Base-by-base conservation (phyloP, 2,329 filamentous ascomycete genomes). In the Simplicillium aogashimaense region DNA sequence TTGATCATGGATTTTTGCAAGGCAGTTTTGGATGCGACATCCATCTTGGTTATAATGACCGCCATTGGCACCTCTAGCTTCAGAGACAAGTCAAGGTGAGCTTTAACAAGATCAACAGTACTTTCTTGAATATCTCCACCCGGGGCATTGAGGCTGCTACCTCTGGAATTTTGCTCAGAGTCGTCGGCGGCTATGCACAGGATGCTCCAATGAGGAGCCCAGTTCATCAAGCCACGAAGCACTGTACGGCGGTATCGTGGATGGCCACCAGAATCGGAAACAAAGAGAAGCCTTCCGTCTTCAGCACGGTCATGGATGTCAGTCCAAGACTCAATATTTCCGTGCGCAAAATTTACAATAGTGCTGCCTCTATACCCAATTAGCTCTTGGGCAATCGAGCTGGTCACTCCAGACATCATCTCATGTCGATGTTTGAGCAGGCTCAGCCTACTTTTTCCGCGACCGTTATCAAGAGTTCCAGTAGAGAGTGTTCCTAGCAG, bases 391-490 rank as follows among this genome's bases (percentile, higher is more conserved):
- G 92, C 86, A 35, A 98, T 83, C 6, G 90, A 97, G 55, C 88
- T 95, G 2, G 92, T 98, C 46, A 95, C 73, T 1, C 92, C 92
- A 3, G 90, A 94, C 3, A 76, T 82, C 42, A 97, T 84, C 57
- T 98, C 92, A 56, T 98, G 92, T 10, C 86, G 80, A 60, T 98
- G 92, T 56, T 88, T 95, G 25, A 98, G 68, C 38, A 97, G 71
- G 52, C 86, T 90, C 18, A 95, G 69, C 39, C 92, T 78, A 55
- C 87, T 94, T 56, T 88, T 92, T 1, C 92, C 92, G 46, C 89
- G 74, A 0, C 90, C 90, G 58, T 97, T 95, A 56, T 98, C 92
- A 14, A 95, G 67, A 2, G 81, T 83, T 2, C 88, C 88, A 0
- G 87, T 94, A 0, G 86, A 90, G 18, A 98, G 63, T 0, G 86